Conservation (phyloP, 176 grass and related monocot species). For the Oryza coarctata region DNA sequence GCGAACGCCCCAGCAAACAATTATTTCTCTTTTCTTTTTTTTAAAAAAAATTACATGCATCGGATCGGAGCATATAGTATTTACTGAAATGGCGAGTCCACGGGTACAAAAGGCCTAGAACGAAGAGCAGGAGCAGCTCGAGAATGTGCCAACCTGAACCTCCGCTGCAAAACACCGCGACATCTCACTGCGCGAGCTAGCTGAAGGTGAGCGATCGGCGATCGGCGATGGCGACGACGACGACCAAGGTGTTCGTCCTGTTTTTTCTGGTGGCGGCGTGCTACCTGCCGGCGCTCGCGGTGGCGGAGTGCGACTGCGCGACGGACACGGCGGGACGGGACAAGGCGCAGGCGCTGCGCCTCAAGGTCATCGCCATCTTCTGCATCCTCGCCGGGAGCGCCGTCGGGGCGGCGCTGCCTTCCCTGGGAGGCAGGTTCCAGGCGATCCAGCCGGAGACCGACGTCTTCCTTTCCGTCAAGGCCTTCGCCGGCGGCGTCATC, state of each 20-base stretch:
- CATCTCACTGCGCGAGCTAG: not conserved
- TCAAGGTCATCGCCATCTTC: slow-evolving; percentile 62
- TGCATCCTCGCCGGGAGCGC: slow-evolving; percentile 57
- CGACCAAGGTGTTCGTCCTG: not conserved
- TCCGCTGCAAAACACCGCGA: not conserved
- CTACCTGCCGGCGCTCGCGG: not conserved
- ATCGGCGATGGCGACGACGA: not conserved
- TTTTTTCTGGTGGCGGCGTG: not conserved
- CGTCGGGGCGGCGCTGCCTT: slow-evolving; percentile 40
- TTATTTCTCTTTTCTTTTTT: not conserved
- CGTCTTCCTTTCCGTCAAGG: slow-evolving; percentile 59
- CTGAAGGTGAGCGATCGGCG: not conserved
- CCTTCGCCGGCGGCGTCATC: slow-evolving; percentile 71
- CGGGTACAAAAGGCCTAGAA: too few species aligned
- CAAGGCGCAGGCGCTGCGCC: slow-evolving; percentile 46
- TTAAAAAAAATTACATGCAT: too few species aligned
- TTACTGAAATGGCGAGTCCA: too few species aligned
- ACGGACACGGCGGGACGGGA: slow-evolving; percentile 32
- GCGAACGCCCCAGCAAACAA: not conserved
- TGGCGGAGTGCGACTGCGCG: slow-evolving; percentile 39
- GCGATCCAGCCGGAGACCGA: slow-evolving; percentile 46
- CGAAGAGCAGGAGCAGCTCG: not conserved
- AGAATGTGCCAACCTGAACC: not conserved
- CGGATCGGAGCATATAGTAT: too few species aligned
- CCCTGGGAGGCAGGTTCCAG: slow-evolving; percentile 44